phyloP scores from a whole-genome alignment of 2,329 filamentous ascomycete species.

The Apiospora aurea region DNA sequence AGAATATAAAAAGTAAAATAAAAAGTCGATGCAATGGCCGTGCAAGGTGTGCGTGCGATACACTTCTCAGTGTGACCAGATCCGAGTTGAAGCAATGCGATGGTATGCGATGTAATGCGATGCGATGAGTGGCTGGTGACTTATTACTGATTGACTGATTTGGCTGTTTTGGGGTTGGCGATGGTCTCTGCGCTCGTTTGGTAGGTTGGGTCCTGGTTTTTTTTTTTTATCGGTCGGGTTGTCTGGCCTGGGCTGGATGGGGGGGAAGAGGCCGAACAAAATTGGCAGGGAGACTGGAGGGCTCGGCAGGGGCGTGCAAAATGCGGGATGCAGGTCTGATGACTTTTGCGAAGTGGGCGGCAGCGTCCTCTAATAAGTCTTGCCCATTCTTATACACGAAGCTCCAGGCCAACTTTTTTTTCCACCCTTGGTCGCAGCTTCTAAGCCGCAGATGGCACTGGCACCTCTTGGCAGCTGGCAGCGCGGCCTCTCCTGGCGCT shows the following conservation, averaged over 20 bases:
- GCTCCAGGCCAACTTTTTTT: conserved; percentile 27
- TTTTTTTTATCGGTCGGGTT: background rate
- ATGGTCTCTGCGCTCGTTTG: conserved; percentile 17
- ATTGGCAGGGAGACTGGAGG: conserved; percentile 22
- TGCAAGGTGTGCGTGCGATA: background rate
- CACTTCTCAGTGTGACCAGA: conserved; percentile 10
- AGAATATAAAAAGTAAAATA: background rate
- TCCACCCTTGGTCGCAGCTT: conserved; percentile 8
- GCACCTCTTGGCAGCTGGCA: conserved; percentile 15
- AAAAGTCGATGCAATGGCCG: background rate
- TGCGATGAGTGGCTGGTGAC: conserved; percentile 18
- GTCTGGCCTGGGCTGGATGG: conserved; percentile 11
- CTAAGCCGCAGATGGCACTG: conserved; percentile 26
- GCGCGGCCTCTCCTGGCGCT: background rate
- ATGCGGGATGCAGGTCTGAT: conserved; percentile 32
- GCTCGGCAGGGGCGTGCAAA: conserved; percentile 24
- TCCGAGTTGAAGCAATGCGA: conserved; percentile 11
- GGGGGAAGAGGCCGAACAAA: conserved; percentile 13
- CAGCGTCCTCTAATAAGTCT: conserved; percentile 33
- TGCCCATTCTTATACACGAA: conserved; percentile 30
- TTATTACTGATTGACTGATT: conserved; percentile 6
- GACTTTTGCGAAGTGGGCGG: conserved; percentile 33
- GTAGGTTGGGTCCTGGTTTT: conserved; percentile 18
- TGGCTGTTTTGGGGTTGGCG: conserved; percentile 5
- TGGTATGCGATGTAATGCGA: background rate